Percentiles rank a stretch among this genome's conserved stretches.
Conservation (phyloP, 1,284 basidiomycete species). For the Vanrija sp. region DNA sequence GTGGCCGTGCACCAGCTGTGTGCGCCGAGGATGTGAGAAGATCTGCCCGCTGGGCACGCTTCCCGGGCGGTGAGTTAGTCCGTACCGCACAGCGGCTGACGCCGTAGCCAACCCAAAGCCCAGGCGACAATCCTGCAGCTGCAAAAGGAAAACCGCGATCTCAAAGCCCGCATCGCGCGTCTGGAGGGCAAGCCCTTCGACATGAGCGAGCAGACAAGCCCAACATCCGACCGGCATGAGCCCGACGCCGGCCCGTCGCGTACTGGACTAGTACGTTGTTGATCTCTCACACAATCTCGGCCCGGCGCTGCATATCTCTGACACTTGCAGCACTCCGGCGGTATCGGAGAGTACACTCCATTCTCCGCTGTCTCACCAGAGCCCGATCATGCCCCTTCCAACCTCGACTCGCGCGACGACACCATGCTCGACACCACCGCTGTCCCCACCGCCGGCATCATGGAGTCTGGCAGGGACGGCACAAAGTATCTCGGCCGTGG, state of each 20-base stretch:
- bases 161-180: slow-evolving; percentile 2
- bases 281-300: no score
- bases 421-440: slow-evolving; percentile 14
- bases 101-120: slow-evolving; percentile 11
- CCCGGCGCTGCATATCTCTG: no score
- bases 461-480: slow-evolving; percentile 13
- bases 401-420: slow-evolving; percentile 10
- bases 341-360: slow-evolving; percentile 10
- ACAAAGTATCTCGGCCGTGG: slow-evolving; percentile 21
- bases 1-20: slow-evolving; percentile 24
- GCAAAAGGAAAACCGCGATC: slow-evolving; percentile 17
- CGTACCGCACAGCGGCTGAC: slow-evolving; percentile 1
- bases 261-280: no score
- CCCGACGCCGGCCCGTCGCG: no score
- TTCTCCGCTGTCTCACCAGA: slow-evolving; percentile 16
- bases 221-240: no score
- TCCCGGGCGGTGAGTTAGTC: slow-evolving; percentile 12
- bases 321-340: no score
- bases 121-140: slow-evolving; percentile 14
- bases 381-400: background rate
- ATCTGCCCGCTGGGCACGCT: slow-evolving; percentile 20
- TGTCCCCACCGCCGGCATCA: slow-evolving; percentile 6
- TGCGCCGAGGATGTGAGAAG: slow-evolving; percentile 19
- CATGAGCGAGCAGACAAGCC: no score
- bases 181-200: slow-evolving; percentile 1